Percentiles rank a stretch among this genome's conserved stretches.
Conservation (phyloP, 106 monocot species). For the Allium fistulosum region DNA sequence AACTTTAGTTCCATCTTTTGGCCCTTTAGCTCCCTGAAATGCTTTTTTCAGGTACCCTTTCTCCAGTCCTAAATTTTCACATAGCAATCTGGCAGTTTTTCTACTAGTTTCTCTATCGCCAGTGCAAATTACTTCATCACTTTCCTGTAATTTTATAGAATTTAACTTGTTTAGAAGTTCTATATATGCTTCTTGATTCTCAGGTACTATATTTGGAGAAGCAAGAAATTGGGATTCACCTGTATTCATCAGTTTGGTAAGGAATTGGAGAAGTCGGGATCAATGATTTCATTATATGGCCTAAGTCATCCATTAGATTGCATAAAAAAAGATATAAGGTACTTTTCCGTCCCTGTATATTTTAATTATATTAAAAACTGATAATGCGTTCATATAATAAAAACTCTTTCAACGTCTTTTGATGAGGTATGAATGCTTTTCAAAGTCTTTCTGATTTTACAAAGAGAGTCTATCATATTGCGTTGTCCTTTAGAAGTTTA, state of each 20-base stretch:
- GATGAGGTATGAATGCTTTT: no score
- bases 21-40: slow-evolving; percentile 49
- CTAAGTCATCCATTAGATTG: no score
- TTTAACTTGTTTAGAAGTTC: neutral
- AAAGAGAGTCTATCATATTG: no score
- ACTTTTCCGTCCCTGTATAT: no score
- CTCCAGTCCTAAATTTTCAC: slow-evolving; percentile 76
- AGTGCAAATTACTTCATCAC: slow-evolving; percentile 48
- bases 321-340: no score
- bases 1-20: slow-evolving; percentile 75
- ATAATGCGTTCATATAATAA: no score
- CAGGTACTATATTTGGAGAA: neutral
- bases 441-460: no score
- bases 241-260: slow-evolving; percentile 26
- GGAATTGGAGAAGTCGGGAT: no score
- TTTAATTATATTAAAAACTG: no score
- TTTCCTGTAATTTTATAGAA: slow-evolving; percentile 14
- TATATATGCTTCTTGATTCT: neutral
- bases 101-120: slow-evolving; percentile 44
- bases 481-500: no score
- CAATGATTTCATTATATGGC: no score
- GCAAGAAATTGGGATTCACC: neutral
- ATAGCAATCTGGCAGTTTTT: slow-evolving; percentile 49
- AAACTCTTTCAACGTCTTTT: no score
- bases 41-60: slow-evolving; percentile 65